phyloP scores from a whole-genome alignment of 495 filamentous ascomycete species.

The Xylaria castorea region DNA sequence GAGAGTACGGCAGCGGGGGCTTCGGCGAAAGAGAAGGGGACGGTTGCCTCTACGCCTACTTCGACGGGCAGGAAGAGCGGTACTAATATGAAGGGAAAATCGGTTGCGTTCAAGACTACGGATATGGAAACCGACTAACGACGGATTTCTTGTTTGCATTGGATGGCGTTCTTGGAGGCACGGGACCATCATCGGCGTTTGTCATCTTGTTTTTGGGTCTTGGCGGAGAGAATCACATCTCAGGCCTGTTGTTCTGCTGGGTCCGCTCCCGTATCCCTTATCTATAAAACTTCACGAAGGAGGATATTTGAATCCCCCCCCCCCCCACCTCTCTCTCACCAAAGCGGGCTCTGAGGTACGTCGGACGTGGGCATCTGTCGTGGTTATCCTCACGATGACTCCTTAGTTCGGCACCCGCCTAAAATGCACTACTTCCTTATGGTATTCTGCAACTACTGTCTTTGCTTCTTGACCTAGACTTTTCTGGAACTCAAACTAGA shows the following conservation, averaged over 20 bases:
- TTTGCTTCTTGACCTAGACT: neutral
- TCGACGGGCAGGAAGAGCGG: conserved; percentile 20
- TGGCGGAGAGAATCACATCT: neutral
- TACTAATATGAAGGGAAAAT: conserved; percentile 32
- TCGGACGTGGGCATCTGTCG: neutral
- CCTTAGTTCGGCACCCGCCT: neutral
- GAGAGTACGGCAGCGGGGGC: conserved; percentile 30
- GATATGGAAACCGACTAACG: conserved; percentile 20
- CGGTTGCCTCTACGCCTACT: conserved; percentile 23
- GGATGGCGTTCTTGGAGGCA: conserved; percentile 33
- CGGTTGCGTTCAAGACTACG: conserved; percentile 38
- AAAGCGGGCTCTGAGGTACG: neutral
- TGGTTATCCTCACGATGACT: neutral
- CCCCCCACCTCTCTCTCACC: no score
- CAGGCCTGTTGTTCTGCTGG: neutral
- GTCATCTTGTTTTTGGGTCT: neutral
- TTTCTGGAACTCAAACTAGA: neutral
- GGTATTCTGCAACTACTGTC: neutral
- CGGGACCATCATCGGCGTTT: conserved; percentile 14
- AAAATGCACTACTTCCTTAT: neutral
- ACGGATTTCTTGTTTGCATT: conserved; percentile 33
- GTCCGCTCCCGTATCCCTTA: neutral
- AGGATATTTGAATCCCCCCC: neutral
- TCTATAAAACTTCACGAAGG: conserved; percentile 11
- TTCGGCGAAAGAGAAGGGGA: conserved; percentile 13